These are phyloP conservation scores for Coniochaeta sp. DNA, from an alignment of 2,329 filamentous ascomycete genomes.

Conservation along the genomic window DNA sequence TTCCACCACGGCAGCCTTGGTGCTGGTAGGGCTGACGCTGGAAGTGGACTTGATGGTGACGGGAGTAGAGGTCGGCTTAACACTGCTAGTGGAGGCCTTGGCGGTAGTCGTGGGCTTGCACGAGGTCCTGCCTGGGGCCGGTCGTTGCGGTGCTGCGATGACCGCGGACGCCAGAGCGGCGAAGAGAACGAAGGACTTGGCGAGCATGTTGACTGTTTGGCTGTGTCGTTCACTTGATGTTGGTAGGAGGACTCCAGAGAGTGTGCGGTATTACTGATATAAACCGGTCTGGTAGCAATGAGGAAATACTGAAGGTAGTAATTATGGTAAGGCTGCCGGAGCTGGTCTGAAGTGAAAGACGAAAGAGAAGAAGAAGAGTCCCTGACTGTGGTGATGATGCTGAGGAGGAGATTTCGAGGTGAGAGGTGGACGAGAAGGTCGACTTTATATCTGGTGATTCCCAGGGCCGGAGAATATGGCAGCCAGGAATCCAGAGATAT, in stretches of 20 bases:
- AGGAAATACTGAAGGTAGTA: not conserved
- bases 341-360: not conserved
- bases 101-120: not conserved
- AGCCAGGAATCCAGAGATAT: not conserved
- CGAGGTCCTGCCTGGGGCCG: not conserved
- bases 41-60: too few relatives aligned
- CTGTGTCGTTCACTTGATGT: not conserved
- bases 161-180: not conserved
- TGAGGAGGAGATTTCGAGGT: not conserved
- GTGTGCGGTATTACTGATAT: not conserved
- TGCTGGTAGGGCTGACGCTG: too few relatives aligned
- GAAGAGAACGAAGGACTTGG: conserved; percentile 1
- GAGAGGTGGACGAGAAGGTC: not conserved
- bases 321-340: conserved; percentile 1
- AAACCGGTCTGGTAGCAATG: not conserved
- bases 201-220: not conserved
- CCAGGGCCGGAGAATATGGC: not conserved
- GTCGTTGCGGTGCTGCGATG: not conserved
- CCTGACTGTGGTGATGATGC: not conserved
- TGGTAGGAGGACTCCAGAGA: not conserved
- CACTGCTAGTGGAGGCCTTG: too few relatives aligned
- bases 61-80: too few relatives aligned
- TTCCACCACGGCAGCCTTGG: not conserved
- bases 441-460: conserved; percentile 3
- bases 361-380: not conserved